phyloP scores from a whole-genome alignment of 768 basidiomycete genomes.

The Boletus vinaceobasis region DNA sequence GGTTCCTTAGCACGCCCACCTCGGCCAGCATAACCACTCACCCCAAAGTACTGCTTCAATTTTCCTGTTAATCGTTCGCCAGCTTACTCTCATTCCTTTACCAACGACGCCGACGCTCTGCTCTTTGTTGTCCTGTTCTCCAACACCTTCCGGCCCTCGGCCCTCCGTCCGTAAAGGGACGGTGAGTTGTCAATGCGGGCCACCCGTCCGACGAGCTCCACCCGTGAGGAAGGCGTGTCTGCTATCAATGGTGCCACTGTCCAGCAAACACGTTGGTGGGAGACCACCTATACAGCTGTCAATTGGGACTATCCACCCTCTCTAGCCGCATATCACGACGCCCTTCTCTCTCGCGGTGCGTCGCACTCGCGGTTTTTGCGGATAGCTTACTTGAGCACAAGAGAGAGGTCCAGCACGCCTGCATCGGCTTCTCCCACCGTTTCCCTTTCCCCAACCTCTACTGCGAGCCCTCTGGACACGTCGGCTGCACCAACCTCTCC shows the following conservation, averaged over 20 bases:
- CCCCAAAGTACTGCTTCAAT: not conserved
- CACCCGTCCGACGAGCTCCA: constrained; percentile 11
- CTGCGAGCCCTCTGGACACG: not conserved
- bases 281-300: constrained; percentile 11
- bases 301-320: constrained; percentile 24
- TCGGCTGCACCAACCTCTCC: not conserved
- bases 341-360: constrained; percentile 24
- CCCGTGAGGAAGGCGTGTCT: not conserved
- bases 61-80: not conserved
- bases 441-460: not conserved
- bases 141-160: not conserved
- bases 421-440: not conserved
- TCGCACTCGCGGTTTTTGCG: constrained; percentile 27
- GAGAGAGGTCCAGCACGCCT: not conserved
- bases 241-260: not conserved
- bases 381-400: constrained; percentile 20
- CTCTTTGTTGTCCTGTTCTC: not conserved
- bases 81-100: not conserved
- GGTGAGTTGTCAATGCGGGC: constrained; percentile 12
- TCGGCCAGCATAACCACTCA: not conserved
- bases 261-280: constrained; percentile 9
- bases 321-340: constrained; percentile 12
- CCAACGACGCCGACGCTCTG: constrained; percentile 1
- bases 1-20: not conserved
- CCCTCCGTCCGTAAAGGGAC: constrained; percentile 4